These are phyloP conservation scores for Cucurbita ficifolia DNA, from an alignment of 306 rosid genomes.

Conservation along the genomic window DNA sequence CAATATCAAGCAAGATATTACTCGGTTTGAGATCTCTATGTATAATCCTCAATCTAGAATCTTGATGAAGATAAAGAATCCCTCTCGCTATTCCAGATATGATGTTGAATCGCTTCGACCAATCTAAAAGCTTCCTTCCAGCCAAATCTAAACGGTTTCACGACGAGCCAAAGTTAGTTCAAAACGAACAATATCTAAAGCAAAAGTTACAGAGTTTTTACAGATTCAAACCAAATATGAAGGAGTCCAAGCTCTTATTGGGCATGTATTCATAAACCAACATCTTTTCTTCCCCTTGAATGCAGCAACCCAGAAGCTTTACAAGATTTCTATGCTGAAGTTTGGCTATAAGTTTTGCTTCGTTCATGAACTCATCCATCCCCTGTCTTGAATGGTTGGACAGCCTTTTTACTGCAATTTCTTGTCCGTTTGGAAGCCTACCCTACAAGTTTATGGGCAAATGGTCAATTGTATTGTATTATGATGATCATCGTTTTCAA, in stretches of 20 bases:
- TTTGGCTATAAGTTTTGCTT: constrained; percentile 37
- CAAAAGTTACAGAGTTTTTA: neutral
- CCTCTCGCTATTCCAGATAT: constrained; percentile 34
- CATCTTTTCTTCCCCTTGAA: constrained; percentile 30
- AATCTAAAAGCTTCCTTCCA: constrained; percentile 9
- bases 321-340: constrained; percentile 66
- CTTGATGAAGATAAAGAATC: constrained; percentile 39
- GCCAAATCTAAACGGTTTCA: constrained; percentile 15
- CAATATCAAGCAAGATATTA: constrained; percentile 31
- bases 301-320: constrained; percentile 44
- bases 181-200: neutral
- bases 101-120: constrained; percentile 29
- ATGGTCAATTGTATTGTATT: neutral
- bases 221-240: constrained; percentile 36
- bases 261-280: constrained; percentile 51
- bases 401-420: constrained; percentile 52
- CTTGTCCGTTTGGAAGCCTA: constrained; percentile 24
- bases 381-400: constrained; percentile 40
- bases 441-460: constrained; percentile 25
- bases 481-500: neutral
- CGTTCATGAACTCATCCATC: constrained; percentile 37
- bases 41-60: constrained; percentile 38
- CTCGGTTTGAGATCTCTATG: constrained; percentile 46
- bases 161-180: neutral
- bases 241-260: constrained; percentile 44